These are phyloP conservation scores for Skeletonema menzelii DNA, from an alignment of 108 stramenopile genomes.

Conservation along the genomic window DNA sequence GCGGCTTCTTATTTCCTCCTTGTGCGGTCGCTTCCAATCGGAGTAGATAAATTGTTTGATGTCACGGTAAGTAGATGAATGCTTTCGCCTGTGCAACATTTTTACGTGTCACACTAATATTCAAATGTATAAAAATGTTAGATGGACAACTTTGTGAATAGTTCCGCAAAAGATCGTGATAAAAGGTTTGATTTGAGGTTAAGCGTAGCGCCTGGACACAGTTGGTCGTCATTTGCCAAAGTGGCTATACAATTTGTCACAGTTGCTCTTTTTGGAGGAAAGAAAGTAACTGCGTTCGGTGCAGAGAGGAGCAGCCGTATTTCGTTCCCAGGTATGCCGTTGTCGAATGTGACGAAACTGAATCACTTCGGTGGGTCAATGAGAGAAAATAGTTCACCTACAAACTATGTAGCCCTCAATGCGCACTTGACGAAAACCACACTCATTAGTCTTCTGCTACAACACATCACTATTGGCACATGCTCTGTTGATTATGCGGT, in stretches of 20 bases:
- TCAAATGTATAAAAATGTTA: background rate
- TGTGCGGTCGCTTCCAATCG: slow-evolving; percentile 65
- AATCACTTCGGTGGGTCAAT: slow-evolving; percentile 62
- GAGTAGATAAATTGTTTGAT: slow-evolving; percentile 66
- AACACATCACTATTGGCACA: background rate
- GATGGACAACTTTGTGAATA: slow-evolving; percentile 44
- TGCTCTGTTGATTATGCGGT: slow-evolving; percentile 48
- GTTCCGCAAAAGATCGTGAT: slow-evolving; percentile 37
- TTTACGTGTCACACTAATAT: background rate
- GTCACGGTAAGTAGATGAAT: slow-evolving; percentile 28
- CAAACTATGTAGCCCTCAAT: slow-evolving; percentile 58
- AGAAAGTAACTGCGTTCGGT: background rate
- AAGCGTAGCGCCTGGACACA: slow-evolving; percentile 48
- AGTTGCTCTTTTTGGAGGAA: background rate
- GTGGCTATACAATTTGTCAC: slow-evolving; percentile 22
- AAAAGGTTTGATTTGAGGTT: slow-evolving; percentile 49
- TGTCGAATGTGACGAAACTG: slow-evolving; percentile 16
- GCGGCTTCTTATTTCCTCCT: slow-evolving; percentile 40
- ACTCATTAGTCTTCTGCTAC: background rate
- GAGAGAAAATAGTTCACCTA: slow-evolving; percentile 35
- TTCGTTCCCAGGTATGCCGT: slow-evolving; percentile 26
- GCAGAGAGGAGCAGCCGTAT: slow-evolving; percentile 13
- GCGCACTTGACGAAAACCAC: slow-evolving; percentile 9
- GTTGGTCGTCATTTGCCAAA: slow-evolving; percentile 34
- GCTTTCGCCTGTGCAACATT: background rate